A percentile compares a stretch with the other conserved stretches of the same genome.
Conservation (phyloP, 2,329 filamentous ascomycete species). For the Phyllosticta ampelicida region DNA sequence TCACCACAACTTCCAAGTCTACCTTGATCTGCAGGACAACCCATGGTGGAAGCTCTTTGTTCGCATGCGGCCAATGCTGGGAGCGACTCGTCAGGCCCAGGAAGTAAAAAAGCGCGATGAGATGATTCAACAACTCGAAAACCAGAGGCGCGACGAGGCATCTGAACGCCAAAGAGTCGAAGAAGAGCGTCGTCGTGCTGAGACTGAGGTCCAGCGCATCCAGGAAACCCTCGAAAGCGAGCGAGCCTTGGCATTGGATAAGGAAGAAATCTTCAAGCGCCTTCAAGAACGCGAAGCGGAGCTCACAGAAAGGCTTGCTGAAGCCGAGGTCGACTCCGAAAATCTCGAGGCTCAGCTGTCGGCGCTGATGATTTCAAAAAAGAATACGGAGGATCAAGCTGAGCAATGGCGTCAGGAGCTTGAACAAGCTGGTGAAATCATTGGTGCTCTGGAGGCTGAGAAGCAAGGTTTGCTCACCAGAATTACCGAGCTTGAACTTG, state of each 20-base stretch:
- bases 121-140: slow-evolving; percentile 77
- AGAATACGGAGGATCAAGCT: slow-evolving; percentile 74
- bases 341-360: slow-evolving; percentile 89
- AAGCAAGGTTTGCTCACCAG: slow-evolving; percentile 63
- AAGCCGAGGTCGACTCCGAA: slow-evolving; percentile 88
- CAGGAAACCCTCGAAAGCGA: slow-evolving; percentile 95
- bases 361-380: slow-evolving; percentile 77
- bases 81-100: slow-evolving; percentile 78
- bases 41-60: slow-evolving; percentile 97
- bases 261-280: slow-evolving; percentile 98
- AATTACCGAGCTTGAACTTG: slow-evolving; percentile 57
- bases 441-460: slow-evolving; percentile 74
- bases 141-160: slow-evolving; percentile 68
- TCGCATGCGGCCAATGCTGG: slow-evolving; percentile 89
- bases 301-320: slow-evolving; percentile 83
- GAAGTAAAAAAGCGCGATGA: slow-evolving; percentile 95
- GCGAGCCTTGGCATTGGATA: slow-evolving; percentile 87
- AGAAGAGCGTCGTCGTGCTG: slow-evolving; percentile 78
- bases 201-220: slow-evolving; percentile 77
- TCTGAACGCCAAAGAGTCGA: slow-evolving; percentile 70
- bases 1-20: slow-evolving; percentile 86
- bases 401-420: slow-evolving; percentile 70
- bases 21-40: slow-evolving; percentile 78
- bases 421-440: slow-evolving; percentile 83
- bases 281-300: slow-evolving; percentile 85